phyloP scores from a whole-genome alignment of 2,329 filamentous ascomycete genomes.

The Westerdykella sp. region DNA sequence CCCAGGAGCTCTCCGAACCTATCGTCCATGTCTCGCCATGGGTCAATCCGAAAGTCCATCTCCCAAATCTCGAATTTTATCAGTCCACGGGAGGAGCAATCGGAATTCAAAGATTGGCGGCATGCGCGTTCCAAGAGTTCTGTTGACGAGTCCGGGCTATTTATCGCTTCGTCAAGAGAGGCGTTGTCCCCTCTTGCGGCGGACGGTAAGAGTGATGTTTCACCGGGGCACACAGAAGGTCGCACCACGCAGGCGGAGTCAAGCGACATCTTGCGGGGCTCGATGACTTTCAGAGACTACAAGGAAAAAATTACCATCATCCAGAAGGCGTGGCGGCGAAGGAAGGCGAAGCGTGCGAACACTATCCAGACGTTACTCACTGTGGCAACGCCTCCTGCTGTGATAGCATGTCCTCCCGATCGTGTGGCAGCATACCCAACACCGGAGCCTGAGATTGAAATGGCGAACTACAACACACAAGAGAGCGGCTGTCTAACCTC shows the following conservation, averaged over 20 bases:
- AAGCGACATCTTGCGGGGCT: slow-evolving; percentile 6
- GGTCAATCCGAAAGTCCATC: slow-evolving; percentile 31
- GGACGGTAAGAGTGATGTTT: slow-evolving; percentile 20
- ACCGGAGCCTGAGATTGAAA: slow-evolving; percentile 23
- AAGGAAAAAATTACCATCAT: slow-evolving; percentile 35
- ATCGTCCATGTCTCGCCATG: slow-evolving; percentile 20
- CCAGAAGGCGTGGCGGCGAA: slow-evolving; percentile 35
- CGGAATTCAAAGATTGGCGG: slow-evolving; percentile 25
- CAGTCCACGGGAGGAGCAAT: slow-evolving; percentile 24
- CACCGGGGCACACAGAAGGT: slow-evolving; percentile 19
- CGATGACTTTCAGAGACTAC: slow-evolving; percentile 31
- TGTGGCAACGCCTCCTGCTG: background rate
- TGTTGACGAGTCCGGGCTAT: slow-evolving; percentile 14
- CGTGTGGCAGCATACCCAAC: slow-evolving; percentile 18
- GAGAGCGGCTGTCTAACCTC: slow-evolving; percentile 20
- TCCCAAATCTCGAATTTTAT: slow-evolving; percentile 30
- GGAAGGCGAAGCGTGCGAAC: slow-evolving; percentile 22
- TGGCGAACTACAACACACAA: slow-evolving; percentile 1
- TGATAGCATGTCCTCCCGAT: background rate
- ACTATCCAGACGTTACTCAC: slow-evolving; percentile 16
- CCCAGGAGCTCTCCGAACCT: slow-evolving; percentile 25
- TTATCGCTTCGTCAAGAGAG: slow-evolving; percentile 12
- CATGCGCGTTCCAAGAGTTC: slow-evolving; percentile 12
- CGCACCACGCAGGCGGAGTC: slow-evolving; percentile 21
- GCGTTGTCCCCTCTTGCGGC: slow-evolving; percentile 22